Percentiles rank a stretch among this genome's conserved stretches.
These are phyloP conservation scores for Orbilia oligospora DNA, from an alignment of 2,329 filamentous ascomycete genomes.

Conservation along the genomic window DNA sequence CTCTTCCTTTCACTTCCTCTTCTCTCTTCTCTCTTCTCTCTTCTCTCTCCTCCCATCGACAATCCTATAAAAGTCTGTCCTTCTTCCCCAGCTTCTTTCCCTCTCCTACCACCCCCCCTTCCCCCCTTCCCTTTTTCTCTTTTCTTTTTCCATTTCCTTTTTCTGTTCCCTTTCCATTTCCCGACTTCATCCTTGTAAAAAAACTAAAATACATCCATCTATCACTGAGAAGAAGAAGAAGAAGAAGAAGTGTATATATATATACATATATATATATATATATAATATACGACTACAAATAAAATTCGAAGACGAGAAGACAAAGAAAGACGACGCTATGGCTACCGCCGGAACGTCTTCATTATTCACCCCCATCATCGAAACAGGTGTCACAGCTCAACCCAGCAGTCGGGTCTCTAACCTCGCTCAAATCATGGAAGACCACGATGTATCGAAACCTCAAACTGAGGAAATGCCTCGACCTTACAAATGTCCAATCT, in stretches of 20 bases:
- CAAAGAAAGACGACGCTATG: constrained; percentile 49
- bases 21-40: constrained; percentile 23
- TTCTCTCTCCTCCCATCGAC: constrained; percentile 2
- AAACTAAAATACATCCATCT: constrained; percentile 15
- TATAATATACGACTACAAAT: no score
- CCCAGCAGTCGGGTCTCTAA: constrained; percentile 54
- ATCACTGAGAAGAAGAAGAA: no score
- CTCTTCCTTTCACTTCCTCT: background rate
- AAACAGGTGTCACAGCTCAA: constrained; percentile 56
- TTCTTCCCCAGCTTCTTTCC: constrained; percentile 35
- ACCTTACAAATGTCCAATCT: constrained; percentile 98
- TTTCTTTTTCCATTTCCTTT: constrained; percentile 35
- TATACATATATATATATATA: background rate
- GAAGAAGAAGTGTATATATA: background rate
- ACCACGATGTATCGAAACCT: constrained; percentile 58
- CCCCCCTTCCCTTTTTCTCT: no score
- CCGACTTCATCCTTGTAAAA: constrained; percentile 34
- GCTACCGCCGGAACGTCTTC: constrained; percentile 56
- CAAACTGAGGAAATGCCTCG: constrained; percentile 80
- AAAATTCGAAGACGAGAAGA: no score
- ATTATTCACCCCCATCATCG: constrained; percentile 59
- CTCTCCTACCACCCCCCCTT: background rate
- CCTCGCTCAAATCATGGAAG: constrained; percentile 59
- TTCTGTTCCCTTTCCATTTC: constrained; percentile 34
- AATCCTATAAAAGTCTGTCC: constrained; percentile 20